These are phyloP conservation scores for Penicillium antarcticum DNA, from an alignment of 495 filamentous ascomycete genomes.

Conservation along the genomic window DNA sequence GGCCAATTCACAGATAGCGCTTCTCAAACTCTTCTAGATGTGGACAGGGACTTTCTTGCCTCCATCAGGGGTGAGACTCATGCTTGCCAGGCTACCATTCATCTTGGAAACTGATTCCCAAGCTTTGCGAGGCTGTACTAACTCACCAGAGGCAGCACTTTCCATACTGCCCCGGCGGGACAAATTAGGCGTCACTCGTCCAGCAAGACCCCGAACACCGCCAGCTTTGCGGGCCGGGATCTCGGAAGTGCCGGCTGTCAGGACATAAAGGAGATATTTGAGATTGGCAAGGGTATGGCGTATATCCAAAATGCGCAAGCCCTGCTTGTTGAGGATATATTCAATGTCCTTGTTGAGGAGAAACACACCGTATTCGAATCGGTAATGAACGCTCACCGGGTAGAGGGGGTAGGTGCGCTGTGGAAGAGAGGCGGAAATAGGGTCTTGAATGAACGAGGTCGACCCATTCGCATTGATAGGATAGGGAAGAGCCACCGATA, in stretches of 20 bases:
- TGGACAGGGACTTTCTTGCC: constrained; percentile 14
- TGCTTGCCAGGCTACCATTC: constrained; percentile 23
- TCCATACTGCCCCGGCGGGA: constrained; percentile 41
- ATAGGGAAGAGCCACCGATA: constrained; percentile 76
- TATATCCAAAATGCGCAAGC: constrained; percentile 76
- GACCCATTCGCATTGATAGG: constrained; percentile 70
- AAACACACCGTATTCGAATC: constrained; percentile 95
- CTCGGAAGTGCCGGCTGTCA: constrained; percentile 73
- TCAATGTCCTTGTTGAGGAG: constrained; percentile 93
- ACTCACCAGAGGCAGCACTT: constrained; percentile 36
- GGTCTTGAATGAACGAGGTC: constrained; percentile 73
- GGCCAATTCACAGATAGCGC: background rate
- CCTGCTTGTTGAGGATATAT: constrained; percentile 69
- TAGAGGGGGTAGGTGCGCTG: constrained; percentile 78
- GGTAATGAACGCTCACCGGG: constrained; percentile 70
- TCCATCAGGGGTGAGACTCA: background rate
- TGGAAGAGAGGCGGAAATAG: constrained; percentile 63
- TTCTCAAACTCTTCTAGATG: background rate
- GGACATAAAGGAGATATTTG: constrained; percentile 86
- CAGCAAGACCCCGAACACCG: constrained; percentile 62
- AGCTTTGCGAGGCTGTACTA: constrained; percentile 26
- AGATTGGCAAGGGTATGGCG: constrained; percentile 89
- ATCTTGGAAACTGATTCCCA: constrained; percentile 24
- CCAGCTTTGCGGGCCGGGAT: constrained; percentile 75
- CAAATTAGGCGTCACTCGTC: constrained; percentile 30